Conservation (phyloP, 208 protist species). For the Novymonas esmeraldas region DNA sequence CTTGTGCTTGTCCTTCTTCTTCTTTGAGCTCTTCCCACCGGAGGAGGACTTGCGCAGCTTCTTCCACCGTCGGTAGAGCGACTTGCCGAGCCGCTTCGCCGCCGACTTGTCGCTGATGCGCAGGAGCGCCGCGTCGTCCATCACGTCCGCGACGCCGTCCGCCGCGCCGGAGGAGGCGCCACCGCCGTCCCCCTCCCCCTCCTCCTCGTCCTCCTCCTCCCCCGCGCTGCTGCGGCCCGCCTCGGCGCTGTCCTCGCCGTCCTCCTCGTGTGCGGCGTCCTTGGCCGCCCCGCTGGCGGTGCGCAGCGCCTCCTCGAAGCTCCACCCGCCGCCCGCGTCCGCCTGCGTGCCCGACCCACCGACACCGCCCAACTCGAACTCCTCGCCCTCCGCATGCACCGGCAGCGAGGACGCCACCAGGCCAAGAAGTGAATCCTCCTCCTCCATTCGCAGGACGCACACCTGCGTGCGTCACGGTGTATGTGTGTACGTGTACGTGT, state of each 20-base stretch:
- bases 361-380: not conserved
- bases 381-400: slow-evolving; percentile 4
- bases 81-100: slow-evolving; percentile 55
- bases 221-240: slow-evolving; percentile 1
- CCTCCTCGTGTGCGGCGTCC: not conserved
- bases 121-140: slow-evolving; percentile 49
- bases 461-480: not conserved
- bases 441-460: slow-evolving; percentile 30
- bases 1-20: slow-evolving; percentile 27
- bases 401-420: slow-evolving; percentile 17
- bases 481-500: not conserved
- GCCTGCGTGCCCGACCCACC: not conserved
- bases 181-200: slow-evolving; percentile 14
- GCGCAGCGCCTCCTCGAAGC: slow-evolving; percentile 29
- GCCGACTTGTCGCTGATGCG: slow-evolving; percentile 51
- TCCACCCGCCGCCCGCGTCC: slow-evolving; percentile 11
- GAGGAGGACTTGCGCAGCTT: slow-evolving; percentile 41
- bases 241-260: not conserved
- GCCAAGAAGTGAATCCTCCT: slow-evolving; percentile 37
- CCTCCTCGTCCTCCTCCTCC: slow-evolving; percentile 2
- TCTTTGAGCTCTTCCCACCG: too few relatives aligned
- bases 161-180: slow-evolving; percentile 1
- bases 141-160: not conserved
- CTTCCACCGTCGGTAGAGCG: slow-evolving; percentile 81
- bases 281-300: not conserved